Evolutionary conservation across 331 rosid species (phyloP), one percentile per base, ranked within the genome.

Genomic region (Pyrus hybrid): DNA sequence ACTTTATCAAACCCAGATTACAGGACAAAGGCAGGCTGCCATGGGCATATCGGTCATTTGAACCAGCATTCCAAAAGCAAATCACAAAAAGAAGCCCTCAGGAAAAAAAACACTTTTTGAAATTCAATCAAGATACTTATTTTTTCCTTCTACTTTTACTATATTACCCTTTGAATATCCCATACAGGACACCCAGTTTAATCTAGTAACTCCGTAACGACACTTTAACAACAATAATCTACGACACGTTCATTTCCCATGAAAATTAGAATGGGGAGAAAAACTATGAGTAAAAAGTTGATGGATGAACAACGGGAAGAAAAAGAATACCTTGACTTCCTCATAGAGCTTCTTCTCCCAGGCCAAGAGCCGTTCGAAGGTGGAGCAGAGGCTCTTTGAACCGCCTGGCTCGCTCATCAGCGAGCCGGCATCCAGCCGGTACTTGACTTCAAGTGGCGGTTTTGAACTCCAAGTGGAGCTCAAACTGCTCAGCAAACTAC

Each of bases 281-380:
- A 25, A 57, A 57, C 9, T 7, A 20, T 26, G 45, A 4, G 12
- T 57, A n/a, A 57, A 57, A 21, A 20, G 21, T 53, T 57, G 5
- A 57, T 8, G 63, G 11, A n/a, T 57, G 26, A n/a, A 8, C 13
- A 47, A 12, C 1, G 4, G 22, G 37, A 79, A 32, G 6, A 20
- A 6, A 63, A 18, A 4, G n/a, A 25, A 23, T 77, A 94, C 99
- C 99, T 95, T 95, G 58, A 95, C 92, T 77, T 95, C 99, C 71
- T 80, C 85, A 23, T 89, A 92, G 60, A 95, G 97, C 90, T 95
- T 95, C 92, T 92, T 95, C 87, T 95, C 99, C 99, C 99, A 95
- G n/a, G 99, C 97, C 85, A 89, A 79, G 43, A 95, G 97, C 64
- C 97, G 86, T 45, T 95, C 99, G 73, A 94, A 78, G 17, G 96